Percentiles rank a stretch among this genome's conserved stretches.
phyloP scores from a whole-genome alignment of 148 eudicot species.

The Dysphania ambrosioides region DNA sequence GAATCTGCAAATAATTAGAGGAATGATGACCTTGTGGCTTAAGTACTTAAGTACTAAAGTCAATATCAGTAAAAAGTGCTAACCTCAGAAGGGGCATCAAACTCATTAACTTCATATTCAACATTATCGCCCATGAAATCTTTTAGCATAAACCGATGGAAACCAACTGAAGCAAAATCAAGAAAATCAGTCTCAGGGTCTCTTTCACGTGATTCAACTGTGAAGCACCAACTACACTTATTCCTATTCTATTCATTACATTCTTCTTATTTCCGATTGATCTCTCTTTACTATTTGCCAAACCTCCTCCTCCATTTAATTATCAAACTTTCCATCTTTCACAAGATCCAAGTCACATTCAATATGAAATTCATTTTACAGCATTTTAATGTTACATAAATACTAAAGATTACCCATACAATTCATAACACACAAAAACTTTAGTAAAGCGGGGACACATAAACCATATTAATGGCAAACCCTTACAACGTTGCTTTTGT shows the following conservation, averaged over 20 bases:
- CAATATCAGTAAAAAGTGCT: slow-evolving; percentile 7
- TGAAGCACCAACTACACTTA: not conserved
- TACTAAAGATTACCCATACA: not conserved
- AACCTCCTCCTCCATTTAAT: not conserved
- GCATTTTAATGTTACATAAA: not conserved
- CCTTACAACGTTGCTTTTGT: no score
- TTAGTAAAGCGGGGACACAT: no score
- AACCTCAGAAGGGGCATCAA: slow-evolving; percentile 82
- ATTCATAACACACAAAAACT: no score
- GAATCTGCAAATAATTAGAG: slow-evolving; percentile 44
- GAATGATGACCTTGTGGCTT: not conserved
- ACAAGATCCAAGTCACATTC: not conserved
- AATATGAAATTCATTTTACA: not conserved
- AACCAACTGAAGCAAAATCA: slow-evolving; percentile 50
- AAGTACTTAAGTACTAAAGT: not conserved
- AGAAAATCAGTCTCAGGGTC: slow-evolving; percentile 6
- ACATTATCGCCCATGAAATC: slow-evolving; percentile 52
- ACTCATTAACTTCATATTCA: slow-evolving; percentile 61
- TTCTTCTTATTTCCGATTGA: not conserved
- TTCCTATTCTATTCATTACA: not conserved
- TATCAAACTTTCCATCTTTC: not conserved
- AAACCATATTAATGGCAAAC: no score
- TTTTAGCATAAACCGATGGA: slow-evolving; percentile 64
- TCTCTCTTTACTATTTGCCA: not conserved
- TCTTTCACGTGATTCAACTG: not conserved